Evolutionary conservation across 306 rosid genomes (phyloP), one percentile per base, ranked within the genome.

Genomic region (Cucurbita argyrosperma): DNA sequence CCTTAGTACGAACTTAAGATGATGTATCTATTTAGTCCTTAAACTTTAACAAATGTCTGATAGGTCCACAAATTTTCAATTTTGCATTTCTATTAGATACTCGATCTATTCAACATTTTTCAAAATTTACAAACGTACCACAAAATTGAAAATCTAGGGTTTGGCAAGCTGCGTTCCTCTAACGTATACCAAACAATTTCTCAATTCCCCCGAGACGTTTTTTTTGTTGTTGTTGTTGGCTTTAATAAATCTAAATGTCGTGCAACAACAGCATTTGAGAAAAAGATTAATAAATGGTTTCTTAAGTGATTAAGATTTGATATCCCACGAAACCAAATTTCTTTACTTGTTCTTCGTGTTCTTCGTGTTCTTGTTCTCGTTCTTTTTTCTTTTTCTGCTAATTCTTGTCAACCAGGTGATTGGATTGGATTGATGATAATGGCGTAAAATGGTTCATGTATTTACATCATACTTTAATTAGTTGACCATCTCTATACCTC

Each of bases 251-350:
- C n/a, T 8, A 72, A n/a, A 4, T 38, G 50, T 3, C 50, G 64
- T 54, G 76, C 12, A 52, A 55, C 6, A 18, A 40, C 50, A 54
- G 66, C 66, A 55, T 56, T 52, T 16, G 0, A 55, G 76, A 72
- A 35, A 53, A 30, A 30, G 37, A 16, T 61, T 79, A 58, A 46
- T 79, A 64, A 57, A 21, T 42, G 62, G 82, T 87, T 90, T 83
- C 96, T 92, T 85, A 79, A 83, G 87, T 79, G 85, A 80, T 83
- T 87, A 83, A 87, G 84, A 86, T 85, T 89, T 82, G 81, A 86
- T 83, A 85, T 84, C 89, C 90, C 90, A 92, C 88, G 87, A 88
- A 89, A 89, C 79, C 81, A 79, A 82, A 80, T 59, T 59, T 75
- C 83, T 67, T 67, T 18, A 64, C 70, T 63, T 63, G 7, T 61